These are phyloP conservation scores for Neofusicoccum parvum DNA, from an alignment of 2,329 filamentous ascomycete species.

Conservation along the genomic window DNA sequence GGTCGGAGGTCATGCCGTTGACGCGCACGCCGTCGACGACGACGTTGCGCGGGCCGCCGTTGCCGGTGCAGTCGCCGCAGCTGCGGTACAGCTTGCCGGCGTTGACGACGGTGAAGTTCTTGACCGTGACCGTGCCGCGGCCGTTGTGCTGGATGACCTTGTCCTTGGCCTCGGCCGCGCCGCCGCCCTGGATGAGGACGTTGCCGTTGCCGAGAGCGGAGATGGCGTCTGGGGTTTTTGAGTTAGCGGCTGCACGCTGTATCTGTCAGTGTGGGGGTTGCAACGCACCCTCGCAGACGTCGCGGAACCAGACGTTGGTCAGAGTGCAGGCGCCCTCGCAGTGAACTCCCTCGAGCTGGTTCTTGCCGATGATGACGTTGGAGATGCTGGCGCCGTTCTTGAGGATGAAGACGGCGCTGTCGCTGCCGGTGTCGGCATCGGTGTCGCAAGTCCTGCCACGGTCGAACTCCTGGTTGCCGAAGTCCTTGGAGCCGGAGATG, in stretches of 20 bases:
- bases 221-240: constrained; percentile 36
- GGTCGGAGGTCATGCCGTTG: constrained; percentile 27
- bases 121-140: constrained; percentile 33
- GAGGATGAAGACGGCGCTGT: constrained; percentile 50
- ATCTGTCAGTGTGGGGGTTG: constrained; percentile 21
- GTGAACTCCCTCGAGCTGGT: constrained; percentile 53
- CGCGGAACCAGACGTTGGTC: constrained; percentile 35
- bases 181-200: constrained; percentile 30
- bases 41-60: constrained; percentile 39
- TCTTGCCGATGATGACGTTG: constrained; percentile 51
- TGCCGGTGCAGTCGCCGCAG: constrained; percentile 35
- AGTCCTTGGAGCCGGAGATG: constrained; percentile 24
- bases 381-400: constrained; percentile 49
- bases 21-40: constrained; percentile 39
- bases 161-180: constrained; percentile 30
- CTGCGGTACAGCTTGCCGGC: constrained; percentile 35
- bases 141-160: constrained; percentile 40
- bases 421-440: constrained; percentile 44
- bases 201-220: constrained; percentile 30
- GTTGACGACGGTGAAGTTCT: constrained; percentile 33
- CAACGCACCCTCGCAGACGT: constrained; percentile 37
- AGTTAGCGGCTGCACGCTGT: constrained; percentile 29
- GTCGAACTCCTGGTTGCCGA: constrained; percentile 41
- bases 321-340: constrained; percentile 54
- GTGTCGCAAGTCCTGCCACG: constrained; percentile 42